These are phyloP conservation scores for Solanum paucissectum DNA, from an alignment of 257 asterid species.

Conservation along the genomic window DNA sequence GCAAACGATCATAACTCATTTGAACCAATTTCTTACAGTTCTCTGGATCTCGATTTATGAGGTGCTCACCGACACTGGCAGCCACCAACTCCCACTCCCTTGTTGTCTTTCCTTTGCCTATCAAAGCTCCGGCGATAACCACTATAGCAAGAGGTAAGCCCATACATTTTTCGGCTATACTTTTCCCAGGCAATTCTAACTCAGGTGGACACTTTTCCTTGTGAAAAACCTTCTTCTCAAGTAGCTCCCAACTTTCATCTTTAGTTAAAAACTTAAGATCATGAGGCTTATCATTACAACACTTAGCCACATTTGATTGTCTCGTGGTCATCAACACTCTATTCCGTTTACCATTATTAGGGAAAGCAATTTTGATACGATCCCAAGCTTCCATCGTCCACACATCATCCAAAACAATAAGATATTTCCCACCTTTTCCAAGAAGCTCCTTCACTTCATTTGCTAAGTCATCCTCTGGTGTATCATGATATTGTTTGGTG, in stretches of 20 bases:
- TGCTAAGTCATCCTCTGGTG: neutral
- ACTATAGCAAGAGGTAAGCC: conserved; percentile 51
- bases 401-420: conserved; percentile 3
- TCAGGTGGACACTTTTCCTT: conserved; percentile 32
- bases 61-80: conserved; percentile 22
- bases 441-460: neutral
- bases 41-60: conserved; percentile 20
- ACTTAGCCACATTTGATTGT: conserved; percentile 17
- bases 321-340: conserved; percentile 44
- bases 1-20: conserved; percentile 37
- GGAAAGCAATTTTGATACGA: conserved; percentile 26
- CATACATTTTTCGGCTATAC: conserved; percentile 28
- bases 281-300: conserved; percentile 23
- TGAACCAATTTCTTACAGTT: conserved; percentile 30
- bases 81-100: conserved; percentile 38
- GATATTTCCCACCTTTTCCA: neutral
- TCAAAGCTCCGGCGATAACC: conserved; percentile 42
- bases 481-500: conserved; percentile 7
- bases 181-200: conserved; percentile 16
- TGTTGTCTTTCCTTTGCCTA: conserved; percentile 19
- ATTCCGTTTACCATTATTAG: conserved; percentile 29
- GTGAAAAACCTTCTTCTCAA: conserved; percentile 31
- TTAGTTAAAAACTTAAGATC: conserved; percentile 16
- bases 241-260: conserved; percentile 39
- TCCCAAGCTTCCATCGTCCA: conserved; percentile 2